Evolutionary conservation across 225 moss, liverwort and hornwort species (phyloP), one percentile per base, ranked within the genome.

Genomic region (Anthoceros angustus): DNA sequence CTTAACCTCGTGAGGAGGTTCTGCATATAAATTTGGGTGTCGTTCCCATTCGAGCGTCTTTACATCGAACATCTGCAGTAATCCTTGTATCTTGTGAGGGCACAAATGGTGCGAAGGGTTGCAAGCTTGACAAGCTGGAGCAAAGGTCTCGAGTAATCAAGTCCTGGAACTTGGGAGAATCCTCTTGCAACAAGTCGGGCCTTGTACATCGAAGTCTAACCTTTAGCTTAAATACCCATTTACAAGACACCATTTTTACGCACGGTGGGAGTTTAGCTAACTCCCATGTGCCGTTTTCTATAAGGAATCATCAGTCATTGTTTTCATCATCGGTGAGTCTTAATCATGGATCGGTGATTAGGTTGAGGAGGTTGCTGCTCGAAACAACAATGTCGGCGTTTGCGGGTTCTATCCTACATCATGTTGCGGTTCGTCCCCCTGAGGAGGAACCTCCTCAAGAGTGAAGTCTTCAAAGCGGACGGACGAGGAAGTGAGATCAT

Each of bases 61-160:
- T 7, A 69, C 50, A 20, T 69, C 61, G 18, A 69, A 10, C 0
- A 55, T 39, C 7, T 26, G 10, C 8, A 69, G 10, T 41, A 60
- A 16, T 42, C 60, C 10, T 49, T 49, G 21, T 70, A 42, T 42
- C 62, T 21, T 9, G 8, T 6, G 12, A n/a, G n/a, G n/a, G 63
- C 64, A 5, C 62, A 0, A 0, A 70, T 10, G 5, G 63, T 21
- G 6, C 38, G 5, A 12, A 70, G 40, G 41, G 62, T 62, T 8
- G 10, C 18, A 42, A 41, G 62, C 41, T 43, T 62, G 20, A 42
- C 69, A 9, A 70, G n/a, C 20, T 21, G 24, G 63, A 8, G 26
- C 70, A 38, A 63, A 64, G 25, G 45, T 70, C 8, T 70, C 63
- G 25, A 20, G 24, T 63, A 70, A 26, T 70, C 64, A 25, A 63